A percentile compares a stretch with the other conserved stretches of the same genome.
These are phyloP conservation scores for Crithidia sp. DNA, from an alignment of 208 protist species.

Conservation along the genomic window DNA sequence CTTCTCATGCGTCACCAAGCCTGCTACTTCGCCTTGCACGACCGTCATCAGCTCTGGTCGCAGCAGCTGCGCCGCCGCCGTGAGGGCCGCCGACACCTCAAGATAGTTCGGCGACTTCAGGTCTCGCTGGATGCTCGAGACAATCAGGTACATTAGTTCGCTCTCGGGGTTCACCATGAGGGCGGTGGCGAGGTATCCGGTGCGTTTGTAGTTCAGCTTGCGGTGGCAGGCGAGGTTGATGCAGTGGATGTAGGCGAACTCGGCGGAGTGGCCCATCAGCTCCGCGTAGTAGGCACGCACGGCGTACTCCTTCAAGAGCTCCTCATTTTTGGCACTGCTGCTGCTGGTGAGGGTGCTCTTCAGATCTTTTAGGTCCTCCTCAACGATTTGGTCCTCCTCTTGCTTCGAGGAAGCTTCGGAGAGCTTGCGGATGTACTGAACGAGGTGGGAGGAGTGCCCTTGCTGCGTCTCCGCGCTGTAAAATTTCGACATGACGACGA, in stretches of 20 bases:
- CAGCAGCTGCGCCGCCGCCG: conserved; percentile 84
- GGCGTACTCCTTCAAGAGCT: conserved; percentile 83
- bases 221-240: conserved; percentile 94
- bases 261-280: conserved; percentile 93
- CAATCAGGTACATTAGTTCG: conserved; percentile 94
- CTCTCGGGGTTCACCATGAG: conserved; percentile 87
- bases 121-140: conserved; percentile 95
- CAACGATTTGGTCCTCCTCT: conserved; percentile 82
- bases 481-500: conserved; percentile 47
- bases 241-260: conserved; percentile 95
- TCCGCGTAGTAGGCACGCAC: conserved; percentile 95
- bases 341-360: conserved; percentile 41
- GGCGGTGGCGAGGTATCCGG: conserved; percentile 93
- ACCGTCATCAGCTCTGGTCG: conserved; percentile 89
- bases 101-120: conserved; percentile 91
- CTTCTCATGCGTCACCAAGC: conserved; percentile 55
- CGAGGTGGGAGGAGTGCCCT: conserved; percentile 65
- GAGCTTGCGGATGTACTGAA: conserved; percentile 69
- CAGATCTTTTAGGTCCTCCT: conserved; percentile 59
- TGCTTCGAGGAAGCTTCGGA: conserved; percentile 79
- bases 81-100: conserved; percentile 90
- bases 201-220: conserved; percentile 68
- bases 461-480: conserved; percentile 47
- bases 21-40: conserved; percentile 73
- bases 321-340: conserved; percentile 31